Conservation (phyloP, 371 early-diverging fungal species). For the Mucor indicus region DNA sequence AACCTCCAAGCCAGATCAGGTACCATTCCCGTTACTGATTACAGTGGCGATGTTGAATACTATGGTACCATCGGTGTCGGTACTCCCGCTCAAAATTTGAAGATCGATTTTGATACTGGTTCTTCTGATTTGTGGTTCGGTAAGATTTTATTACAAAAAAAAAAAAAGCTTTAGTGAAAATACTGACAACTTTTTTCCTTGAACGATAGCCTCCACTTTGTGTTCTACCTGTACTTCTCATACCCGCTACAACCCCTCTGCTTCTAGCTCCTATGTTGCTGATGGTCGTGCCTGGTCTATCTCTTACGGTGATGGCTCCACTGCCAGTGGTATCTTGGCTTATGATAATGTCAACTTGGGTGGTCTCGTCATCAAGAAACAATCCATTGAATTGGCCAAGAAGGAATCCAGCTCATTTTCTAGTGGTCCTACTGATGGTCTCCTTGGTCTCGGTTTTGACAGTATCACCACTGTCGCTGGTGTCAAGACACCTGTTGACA, state of each 20-base stretch:
- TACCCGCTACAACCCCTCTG: slow-evolving; percentile 33
- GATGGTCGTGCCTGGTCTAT: slow-evolving; percentile 41
- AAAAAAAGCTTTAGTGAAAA: not conserved
- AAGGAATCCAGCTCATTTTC: slow-evolving; percentile 3
- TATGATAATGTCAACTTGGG: slow-evolving; percentile 22
- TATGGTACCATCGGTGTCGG: slow-evolving; percentile 75
- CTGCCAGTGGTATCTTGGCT: slow-evolving; percentile 27
- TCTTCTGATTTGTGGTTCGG: slow-evolving; percentile 53
- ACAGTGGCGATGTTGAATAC: slow-evolving; percentile 47
- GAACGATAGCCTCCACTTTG: slow-evolving; percentile 31
- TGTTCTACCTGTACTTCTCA: slow-evolving; percentile 28
- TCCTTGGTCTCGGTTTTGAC: slow-evolving; percentile 44
- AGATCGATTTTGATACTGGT: slow-evolving; percentile 86
- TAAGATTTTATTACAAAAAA: slow-evolving; percentile 2
- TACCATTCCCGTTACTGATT: slow-evolving; percentile 17
- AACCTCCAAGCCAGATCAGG: slow-evolving; percentile 1
- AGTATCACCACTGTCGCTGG: slow-evolving; percentile 30
- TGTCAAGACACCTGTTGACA: slow-evolving; percentile 33
- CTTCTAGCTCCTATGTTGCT: slow-evolving; percentile 41
- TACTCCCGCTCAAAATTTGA: slow-evolving; percentile 75
- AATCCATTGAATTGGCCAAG: slow-evolving; percentile 20
- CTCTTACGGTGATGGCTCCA: slow-evolving; percentile 46
- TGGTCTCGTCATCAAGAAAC: slow-evolving; percentile 17
- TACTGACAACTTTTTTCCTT: too few relatives aligned
- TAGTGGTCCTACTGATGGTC: slow-evolving; percentile 15